phyloP scores from a whole-genome alignment of 768 basidiomycete genomes.

The Auricularia heimuer region DNA sequence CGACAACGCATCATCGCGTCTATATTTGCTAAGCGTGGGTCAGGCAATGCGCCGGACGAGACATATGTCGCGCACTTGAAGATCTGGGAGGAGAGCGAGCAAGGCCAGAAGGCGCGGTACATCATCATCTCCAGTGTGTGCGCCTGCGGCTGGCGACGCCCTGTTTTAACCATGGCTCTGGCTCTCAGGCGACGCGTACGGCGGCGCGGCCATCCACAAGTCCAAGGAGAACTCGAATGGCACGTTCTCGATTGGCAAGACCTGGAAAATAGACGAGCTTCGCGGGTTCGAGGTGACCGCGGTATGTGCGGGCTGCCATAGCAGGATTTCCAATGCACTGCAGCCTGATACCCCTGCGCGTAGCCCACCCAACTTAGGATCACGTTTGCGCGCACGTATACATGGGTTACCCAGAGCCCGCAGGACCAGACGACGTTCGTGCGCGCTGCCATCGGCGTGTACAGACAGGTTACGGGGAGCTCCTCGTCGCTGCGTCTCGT shows the following conservation, averaged over 20 bases:
- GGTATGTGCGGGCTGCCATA: slow-evolving; percentile 37
- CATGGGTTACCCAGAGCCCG: slow-evolving; percentile 75
- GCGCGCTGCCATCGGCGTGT: slow-evolving; percentile 45
- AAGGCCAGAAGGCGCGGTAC: slow-evolving; percentile 72
- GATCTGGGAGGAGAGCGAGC: slow-evolving; percentile 83
- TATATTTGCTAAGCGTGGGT: slow-evolving; percentile 68
- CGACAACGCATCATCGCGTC: slow-evolving; percentile 58
- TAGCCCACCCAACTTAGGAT: slow-evolving; percentile 66
- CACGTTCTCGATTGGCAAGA: slow-evolving; percentile 93
- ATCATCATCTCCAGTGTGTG: slow-evolving; percentile 82
- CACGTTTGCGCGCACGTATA: slow-evolving; percentile 81
- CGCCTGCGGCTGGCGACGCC: slow-evolving; percentile 7
- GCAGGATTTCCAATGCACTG: slow-evolving; percentile 14
- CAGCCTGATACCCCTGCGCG: slow-evolving; percentile 9
- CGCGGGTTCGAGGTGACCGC: slow-evolving; percentile 64
- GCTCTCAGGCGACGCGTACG: slow-evolving; percentile 44
- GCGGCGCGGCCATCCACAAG: slow-evolving; percentile 79
- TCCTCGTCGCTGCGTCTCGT: background rate
- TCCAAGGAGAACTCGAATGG: slow-evolving; percentile 93
- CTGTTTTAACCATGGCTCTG: background rate
- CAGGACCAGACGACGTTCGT: slow-evolving; percentile 69
- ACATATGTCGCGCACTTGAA: slow-evolving; percentile 82
- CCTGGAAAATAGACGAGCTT: slow-evolving; percentile 82
- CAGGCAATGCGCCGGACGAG: slow-evolving; percentile 57
- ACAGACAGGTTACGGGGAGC: slow-evolving; percentile 19